Evolutionary conservation across 2,329 filamentous ascomycete species (phyloP).

Genomic region (Exophiala lecanii-corni): DNA sequence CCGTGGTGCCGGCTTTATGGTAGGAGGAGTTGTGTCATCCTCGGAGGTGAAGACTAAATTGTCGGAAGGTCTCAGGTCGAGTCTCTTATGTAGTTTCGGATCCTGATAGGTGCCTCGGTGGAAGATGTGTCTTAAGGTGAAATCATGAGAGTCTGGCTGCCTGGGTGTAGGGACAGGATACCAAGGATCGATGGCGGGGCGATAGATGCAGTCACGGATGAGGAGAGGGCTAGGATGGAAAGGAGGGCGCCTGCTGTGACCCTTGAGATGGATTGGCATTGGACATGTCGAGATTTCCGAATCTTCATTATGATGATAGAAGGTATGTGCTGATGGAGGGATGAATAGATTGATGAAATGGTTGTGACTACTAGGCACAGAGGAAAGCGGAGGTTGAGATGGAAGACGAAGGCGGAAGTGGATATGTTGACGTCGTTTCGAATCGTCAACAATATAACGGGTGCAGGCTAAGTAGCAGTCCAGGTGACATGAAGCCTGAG

Average conservation of each 20-base stretch:
- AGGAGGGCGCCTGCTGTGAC: conserved; percentile 61
- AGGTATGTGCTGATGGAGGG: neutral
- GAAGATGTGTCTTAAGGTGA: conserved; percentile 78
- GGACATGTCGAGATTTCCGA: conserved; percentile 12
- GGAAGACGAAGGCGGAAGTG: neutral
- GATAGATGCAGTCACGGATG: conserved; percentile 11
- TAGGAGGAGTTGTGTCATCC: conserved; percentile 42
- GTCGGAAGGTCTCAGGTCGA: conserved; percentile 48
- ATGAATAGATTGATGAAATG: conserved; percentile 1
- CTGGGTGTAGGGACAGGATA: conserved; percentile 19
- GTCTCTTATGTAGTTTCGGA: conserved; percentile 69
- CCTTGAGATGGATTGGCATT: conserved; percentile 56
- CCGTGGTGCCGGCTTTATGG: conserved; percentile 44
- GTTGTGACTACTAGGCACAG: neutral
- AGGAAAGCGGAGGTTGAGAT: neutral
- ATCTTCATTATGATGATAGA: conserved; percentile 17
- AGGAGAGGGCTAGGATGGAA: conserved; percentile 60
- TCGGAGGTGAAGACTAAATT: conserved; percentile 55
- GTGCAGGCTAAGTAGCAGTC: too few relatives aligned
- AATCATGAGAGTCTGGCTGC: conserved; percentile 20
- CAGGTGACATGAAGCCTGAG: too few relatives aligned
- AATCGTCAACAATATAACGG: too few relatives aligned
- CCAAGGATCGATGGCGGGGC: conserved; percentile 22
- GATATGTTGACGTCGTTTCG: neutral
- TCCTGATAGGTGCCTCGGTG: conserved; percentile 82